Conservation (phyloP, 257 asterid genomes). For the Primulina huaijiensis region DNA sequence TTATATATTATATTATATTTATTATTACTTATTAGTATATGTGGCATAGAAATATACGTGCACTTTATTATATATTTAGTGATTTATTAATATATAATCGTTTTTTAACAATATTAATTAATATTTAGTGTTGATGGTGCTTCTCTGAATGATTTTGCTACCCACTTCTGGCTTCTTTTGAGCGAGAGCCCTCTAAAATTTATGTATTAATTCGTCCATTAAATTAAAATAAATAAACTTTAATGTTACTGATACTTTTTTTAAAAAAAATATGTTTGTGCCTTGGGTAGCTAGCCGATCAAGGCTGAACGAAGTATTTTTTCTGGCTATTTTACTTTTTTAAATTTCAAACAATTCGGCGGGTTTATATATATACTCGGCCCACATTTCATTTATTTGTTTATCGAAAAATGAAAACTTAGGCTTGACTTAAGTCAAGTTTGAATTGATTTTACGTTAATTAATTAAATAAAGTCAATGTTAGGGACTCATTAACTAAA, state of each 20-base stretch:
- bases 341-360: background rate
- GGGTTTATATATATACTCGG: background rate
- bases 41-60: too few species aligned
- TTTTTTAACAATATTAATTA: background rate
- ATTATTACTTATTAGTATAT: too few species aligned
- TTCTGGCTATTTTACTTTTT: background rate
- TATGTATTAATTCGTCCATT: background rate
- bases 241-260: background rate
- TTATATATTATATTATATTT: too few species aligned
- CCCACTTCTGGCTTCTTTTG: slow-evolving; percentile 21
- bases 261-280: background rate
- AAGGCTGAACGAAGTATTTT: background rate
- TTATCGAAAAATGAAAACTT: background rate
- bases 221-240: background rate
- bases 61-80: too few species aligned
- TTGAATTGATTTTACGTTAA: background rate
- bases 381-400: background rate
- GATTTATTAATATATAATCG: too few species aligned
- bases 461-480: background rate
- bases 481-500: background rate
- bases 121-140: slow-evolving; percentile 23
- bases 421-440: background rate
- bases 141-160: slow-evolving; percentile 36
- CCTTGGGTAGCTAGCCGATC: background rate
- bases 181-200: slow-evolving; percentile 11